Evolutionary conservation across 2,329 filamentous ascomycete species (phyloP).

Genomic region (Cadophora sp.): DNA sequence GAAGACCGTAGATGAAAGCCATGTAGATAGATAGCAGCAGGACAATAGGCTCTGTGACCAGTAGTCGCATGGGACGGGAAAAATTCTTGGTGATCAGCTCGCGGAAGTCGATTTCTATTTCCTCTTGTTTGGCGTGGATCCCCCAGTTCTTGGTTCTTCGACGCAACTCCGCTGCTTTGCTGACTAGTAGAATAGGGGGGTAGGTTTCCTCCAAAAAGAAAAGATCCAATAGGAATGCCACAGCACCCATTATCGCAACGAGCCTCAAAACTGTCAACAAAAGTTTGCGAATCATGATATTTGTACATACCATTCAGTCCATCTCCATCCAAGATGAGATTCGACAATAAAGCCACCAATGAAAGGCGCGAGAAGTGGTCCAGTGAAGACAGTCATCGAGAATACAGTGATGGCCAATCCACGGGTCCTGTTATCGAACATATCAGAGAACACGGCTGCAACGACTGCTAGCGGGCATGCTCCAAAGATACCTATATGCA

Average conservation of each 20-base stretch:
- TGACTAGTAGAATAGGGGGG: constrained; percentile 68
- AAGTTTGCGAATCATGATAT: background rate
- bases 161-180: constrained; percentile 66
- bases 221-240: constrained; percentile 64
- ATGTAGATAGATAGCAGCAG: constrained; percentile 73
- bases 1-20: constrained; percentile 77
- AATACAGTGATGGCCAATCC: constrained; percentile 64
- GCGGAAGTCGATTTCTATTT: constrained; percentile 70
- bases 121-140: constrained; percentile 74
- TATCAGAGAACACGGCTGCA: constrained; percentile 74
- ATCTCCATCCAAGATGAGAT: constrained; percentile 72
- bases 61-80: constrained; percentile 48
- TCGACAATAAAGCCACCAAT: constrained; percentile 71
- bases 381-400: constrained; percentile 68
- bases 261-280: constrained; percentile 44
- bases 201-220: constrained; percentile 74
- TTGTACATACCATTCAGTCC: constrained; percentile 64
- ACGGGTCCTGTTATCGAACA: constrained; percentile 70
- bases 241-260: constrained; percentile 65
- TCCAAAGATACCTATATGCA: constrained; percentile 61
- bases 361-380: constrained; percentile 71
- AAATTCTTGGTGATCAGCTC: constrained; percentile 66
- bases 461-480: constrained; percentile 73
- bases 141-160: constrained; percentile 72
- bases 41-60: constrained; percentile 74